Percentiles rank a stretch among this genome's conserved stretches.
These are phyloP conservation scores for Aspergillus unguis DNA, from an alignment of 2,329 filamentous ascomycete genomes.

Conservation along the genomic window DNA sequence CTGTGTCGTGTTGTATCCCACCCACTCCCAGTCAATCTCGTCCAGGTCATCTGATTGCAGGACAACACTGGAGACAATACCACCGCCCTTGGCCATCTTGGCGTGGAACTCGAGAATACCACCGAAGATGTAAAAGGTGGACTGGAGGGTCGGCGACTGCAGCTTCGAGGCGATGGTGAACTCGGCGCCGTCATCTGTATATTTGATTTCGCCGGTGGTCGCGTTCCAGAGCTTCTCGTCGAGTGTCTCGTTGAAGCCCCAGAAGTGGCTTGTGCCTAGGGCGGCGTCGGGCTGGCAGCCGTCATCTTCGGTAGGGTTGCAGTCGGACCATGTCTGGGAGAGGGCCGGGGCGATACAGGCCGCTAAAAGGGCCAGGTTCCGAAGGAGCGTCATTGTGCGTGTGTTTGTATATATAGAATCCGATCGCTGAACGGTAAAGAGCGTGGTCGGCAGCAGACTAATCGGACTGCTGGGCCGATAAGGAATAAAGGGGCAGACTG, in stretches of 20 bases:
- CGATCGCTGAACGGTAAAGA: slow-evolving; percentile 1
- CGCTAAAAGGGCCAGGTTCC: slow-evolving; percentile 26
- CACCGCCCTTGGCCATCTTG: slow-evolving; percentile 70
- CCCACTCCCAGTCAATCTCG: slow-evolving; percentile 70
- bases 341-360: slow-evolving; percentile 28
- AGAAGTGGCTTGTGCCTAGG: slow-evolving; percentile 59
- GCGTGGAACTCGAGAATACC: slow-evolving; percentile 74
- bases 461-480: not conserved
- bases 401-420: not conserved
- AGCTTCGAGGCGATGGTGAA: slow-evolving; percentile 69
- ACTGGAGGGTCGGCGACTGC: slow-evolving; percentile 74
- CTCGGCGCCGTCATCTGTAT: slow-evolving; percentile 61
- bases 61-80: slow-evolving; percentile 79
- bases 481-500: slow-evolving; percentile 10
- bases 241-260: slow-evolving; percentile 63
- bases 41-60: slow-evolving; percentile 80
- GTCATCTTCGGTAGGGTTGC: slow-evolving; percentile 68
- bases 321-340: slow-evolving; percentile 74
- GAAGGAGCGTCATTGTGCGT: slow-evolving; percentile 24
- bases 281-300: slow-evolving; percentile 69
- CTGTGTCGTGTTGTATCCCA: slow-evolving; percentile 36
- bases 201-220: slow-evolving; percentile 63
- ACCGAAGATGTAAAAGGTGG: slow-evolving; percentile 82
- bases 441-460: slow-evolving; percentile 5
- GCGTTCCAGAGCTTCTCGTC: slow-evolving; percentile 63